Conservation (phyloP, 257 asterid genomes). For the Salvia miltiorrhiza region DNA sequence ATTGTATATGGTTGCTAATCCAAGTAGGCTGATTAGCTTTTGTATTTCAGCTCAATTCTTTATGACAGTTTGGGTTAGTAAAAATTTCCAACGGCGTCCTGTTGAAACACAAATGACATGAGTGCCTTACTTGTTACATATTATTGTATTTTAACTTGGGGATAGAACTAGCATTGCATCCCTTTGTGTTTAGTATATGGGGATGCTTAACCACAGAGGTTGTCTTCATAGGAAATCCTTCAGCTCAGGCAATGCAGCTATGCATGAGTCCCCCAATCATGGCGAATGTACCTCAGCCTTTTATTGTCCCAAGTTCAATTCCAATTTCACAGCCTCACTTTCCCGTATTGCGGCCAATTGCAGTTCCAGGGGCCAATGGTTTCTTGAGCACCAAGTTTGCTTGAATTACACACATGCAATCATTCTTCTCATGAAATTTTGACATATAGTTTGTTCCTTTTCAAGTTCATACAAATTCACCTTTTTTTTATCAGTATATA, state of each 20-base stretch:
- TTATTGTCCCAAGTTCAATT: constrained; percentile 45
- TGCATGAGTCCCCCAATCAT: constrained; percentile 51
- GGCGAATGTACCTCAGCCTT: constrained; percentile 46
- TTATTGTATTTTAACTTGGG: neutral
- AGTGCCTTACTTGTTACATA: no score
- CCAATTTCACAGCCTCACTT: constrained; percentile 51
- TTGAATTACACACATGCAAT: constrained; percentile 13
- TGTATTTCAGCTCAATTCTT: neutral
- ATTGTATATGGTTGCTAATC: neutral
- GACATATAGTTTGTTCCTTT: constrained; percentile 21
- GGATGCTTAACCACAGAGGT: constrained; percentile 7
- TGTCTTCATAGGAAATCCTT: constrained; percentile 46
- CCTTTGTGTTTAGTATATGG: neutral
- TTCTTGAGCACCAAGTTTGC: constrained; percentile 47
- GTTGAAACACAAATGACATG: neutral
- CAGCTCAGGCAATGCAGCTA: constrained; percentile 57
- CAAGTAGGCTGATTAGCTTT: neutral
- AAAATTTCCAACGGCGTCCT: neutral
- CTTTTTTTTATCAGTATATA: neutral
- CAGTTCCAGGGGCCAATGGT: constrained; percentile 49
- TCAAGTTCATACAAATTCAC: constrained; percentile 16
- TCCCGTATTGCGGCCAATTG: constrained; percentile 46
- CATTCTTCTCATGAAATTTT: constrained; percentile 28
- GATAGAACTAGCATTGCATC: neutral
- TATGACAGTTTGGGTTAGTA: neutral